These are phyloP conservation scores for Ustilago sp. DNA, from an alignment of 1,284 basidiomycete genomes.

Conservation along the genomic window DNA sequence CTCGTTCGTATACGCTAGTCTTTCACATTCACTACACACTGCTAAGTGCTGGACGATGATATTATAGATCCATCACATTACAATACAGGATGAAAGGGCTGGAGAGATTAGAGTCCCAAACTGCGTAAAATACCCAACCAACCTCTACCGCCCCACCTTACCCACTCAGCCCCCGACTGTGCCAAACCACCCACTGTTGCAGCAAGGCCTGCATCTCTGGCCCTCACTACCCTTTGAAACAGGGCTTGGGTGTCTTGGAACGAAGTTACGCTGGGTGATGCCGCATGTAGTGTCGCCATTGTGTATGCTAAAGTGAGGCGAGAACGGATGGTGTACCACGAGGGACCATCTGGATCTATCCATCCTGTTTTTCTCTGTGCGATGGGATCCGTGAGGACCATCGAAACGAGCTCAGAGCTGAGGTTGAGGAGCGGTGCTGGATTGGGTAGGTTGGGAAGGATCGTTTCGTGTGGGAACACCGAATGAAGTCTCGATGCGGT, in stretches of 20 bases:
- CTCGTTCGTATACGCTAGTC: constrained; percentile 28
- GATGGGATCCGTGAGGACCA: constrained; percentile 10
- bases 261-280: neutral
- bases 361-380: constrained; percentile 12
- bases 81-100: too few relatives aligned
- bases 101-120: constrained; percentile 19
- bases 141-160: constrained; percentile 38
- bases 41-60: neutral
- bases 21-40: neutral
- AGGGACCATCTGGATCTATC: constrained; percentile 31
- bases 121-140: constrained; percentile 44
- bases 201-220: constrained; percentile 12
- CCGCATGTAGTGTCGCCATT: constrained; percentile 30
- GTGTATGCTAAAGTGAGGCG: constrained; percentile 25
- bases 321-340: constrained; percentile 31
- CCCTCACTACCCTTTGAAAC: constrained; percentile 18
- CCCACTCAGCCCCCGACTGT: constrained; percentile 14
- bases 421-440: constrained; percentile 24
- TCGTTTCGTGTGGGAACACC: constrained; percentile 22
- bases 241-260: constrained; percentile 19
- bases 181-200: constrained; percentile 4
- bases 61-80: too few relatives aligned
- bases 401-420: constrained; percentile 6
- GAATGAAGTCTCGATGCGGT: constrained; percentile 12
- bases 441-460: constrained; percentile 25